These are phyloP conservation scores for Hemileccinum rubropunctum DNA, from an alignment of 768 basidiomycete species.

Conservation along the genomic window DNA sequence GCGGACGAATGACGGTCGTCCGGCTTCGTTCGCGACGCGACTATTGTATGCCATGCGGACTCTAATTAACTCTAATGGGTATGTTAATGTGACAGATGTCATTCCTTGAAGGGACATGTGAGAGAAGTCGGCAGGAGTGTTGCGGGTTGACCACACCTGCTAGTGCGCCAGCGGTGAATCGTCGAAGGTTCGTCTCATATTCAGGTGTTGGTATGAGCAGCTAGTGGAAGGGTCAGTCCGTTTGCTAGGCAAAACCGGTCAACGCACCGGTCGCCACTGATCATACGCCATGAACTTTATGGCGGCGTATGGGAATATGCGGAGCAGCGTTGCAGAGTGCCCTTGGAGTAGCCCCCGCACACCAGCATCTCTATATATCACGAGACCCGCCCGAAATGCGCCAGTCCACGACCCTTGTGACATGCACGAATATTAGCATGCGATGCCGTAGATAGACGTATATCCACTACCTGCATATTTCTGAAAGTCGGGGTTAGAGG, in stretches of 20 bases:
- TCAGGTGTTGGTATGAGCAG: slow-evolving; percentile 81
- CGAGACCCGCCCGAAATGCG: slow-evolving; percentile 68
- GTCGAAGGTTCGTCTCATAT: slow-evolving; percentile 70
- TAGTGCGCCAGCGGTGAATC: slow-evolving; percentile 84
- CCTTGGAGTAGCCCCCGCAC: slow-evolving; percentile 87
- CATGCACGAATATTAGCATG: slow-evolving; percentile 6
- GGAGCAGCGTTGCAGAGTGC: slow-evolving; percentile 90
- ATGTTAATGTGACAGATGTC: slow-evolving; percentile 86
- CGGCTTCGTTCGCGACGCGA: slow-evolving; percentile 21
- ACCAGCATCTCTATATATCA: slow-evolving; percentile 70
- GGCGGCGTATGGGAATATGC: slow-evolving; percentile 95
- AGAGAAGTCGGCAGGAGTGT: not conserved
- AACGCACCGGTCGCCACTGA: slow-evolving; percentile 69
- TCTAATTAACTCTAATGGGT: slow-evolving; percentile 92
- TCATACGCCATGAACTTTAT: slow-evolving; percentile 98
- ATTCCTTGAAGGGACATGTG: slow-evolving; percentile 50
- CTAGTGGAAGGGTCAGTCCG: slow-evolving; percentile 37
- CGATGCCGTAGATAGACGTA: slow-evolving; percentile 24
- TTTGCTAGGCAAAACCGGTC: not conserved
- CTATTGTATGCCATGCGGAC: slow-evolving; percentile 86
- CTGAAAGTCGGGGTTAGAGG: slow-evolving; percentile 90
- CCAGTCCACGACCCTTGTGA: slow-evolving; percentile 81
- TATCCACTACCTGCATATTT: slow-evolving; percentile 80
- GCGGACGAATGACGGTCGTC: slow-evolving; percentile 49
- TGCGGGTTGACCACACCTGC: slow-evolving; percentile 56